Evolutionary conservation across 2,329 filamentous ascomycete genomes (phyloP).

Genomic region (Grosmannia huntii): DNA sequence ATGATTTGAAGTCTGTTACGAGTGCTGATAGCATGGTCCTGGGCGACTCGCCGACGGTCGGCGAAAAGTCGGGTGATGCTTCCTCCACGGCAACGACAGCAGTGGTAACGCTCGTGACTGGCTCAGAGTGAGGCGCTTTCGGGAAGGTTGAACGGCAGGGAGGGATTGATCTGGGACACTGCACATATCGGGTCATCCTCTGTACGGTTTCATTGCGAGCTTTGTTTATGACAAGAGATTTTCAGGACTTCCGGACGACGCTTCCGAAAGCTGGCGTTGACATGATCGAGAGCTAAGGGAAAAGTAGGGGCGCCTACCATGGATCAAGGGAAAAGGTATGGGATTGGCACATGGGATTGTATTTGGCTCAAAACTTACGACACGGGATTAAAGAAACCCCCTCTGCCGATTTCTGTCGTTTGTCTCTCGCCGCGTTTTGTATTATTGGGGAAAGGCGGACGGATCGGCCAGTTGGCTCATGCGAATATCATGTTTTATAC

Average conservation of each 20-base stretch:
- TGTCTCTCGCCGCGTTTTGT: neutral
- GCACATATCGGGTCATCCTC: neutral
- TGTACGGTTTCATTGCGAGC: neutral
- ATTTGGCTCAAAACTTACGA: neutral
- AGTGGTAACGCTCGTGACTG: neutral
- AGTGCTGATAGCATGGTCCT: slow-evolving; percentile 7
- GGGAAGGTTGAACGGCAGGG: neutral
- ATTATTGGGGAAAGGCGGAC: neutral
- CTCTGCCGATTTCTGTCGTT: neutral
- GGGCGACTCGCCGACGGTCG: slow-evolving; percentile 6
- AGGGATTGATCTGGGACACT: neutral
- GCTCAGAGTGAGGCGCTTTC: neutral
- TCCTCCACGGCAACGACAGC: neutral
- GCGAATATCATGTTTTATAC: slow-evolving; percentile 2
- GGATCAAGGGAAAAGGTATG: neutral
- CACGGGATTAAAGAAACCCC: neutral
- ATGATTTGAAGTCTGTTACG: slow-evolving; percentile 27
- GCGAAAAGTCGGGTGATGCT: slow-evolving; percentile 4
- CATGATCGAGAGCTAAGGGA: neutral
- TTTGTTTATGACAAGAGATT: neutral
- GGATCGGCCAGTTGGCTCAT: neutral
- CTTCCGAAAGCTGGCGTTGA: neutral
- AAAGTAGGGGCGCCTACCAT: neutral
- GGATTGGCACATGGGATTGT: neutral
- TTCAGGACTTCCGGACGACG: neutral